Evolutionary conservation across 2,329 filamentous ascomycete genomes (phyloP).

Genomic region (Xylaria multiplex): DNA sequence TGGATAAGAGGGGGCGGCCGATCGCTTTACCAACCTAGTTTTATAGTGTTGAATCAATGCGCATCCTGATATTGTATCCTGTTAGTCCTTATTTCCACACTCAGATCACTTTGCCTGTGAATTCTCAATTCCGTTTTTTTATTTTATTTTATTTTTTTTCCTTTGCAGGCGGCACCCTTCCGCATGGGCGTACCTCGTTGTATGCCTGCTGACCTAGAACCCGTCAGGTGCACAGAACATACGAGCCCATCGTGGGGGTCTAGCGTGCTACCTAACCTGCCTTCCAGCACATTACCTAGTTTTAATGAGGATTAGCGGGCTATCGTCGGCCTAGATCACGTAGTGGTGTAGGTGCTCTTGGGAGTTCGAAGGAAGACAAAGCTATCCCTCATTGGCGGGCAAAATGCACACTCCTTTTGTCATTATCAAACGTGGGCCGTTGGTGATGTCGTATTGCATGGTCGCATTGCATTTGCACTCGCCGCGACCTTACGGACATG

Average conservation of each 20-base stretch:
- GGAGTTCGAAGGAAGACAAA: constrained; percentile 2
- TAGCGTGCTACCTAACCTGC: not conserved
- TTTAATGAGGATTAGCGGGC: constrained; percentile 13
- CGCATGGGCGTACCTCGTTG: constrained; percentile 23
- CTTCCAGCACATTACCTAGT: constrained; percentile 7
- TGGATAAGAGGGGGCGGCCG: constrained; percentile 10
- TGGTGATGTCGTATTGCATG: constrained; percentile 27
- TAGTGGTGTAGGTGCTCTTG: not conserved
- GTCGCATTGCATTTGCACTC: constrained; percentile 22
- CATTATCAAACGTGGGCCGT: constrained; percentile 15
- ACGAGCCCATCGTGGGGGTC: constrained; percentile 28
- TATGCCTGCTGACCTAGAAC: constrained; percentile 18
- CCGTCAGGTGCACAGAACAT: constrained; percentile 30
- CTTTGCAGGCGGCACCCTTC: constrained; percentile 9
- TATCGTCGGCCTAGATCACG: not conserved
- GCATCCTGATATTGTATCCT: not conserved
- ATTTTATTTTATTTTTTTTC: not conserved
- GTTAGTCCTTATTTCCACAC: not conserved
- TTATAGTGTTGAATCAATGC: not conserved
- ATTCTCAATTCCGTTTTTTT: not conserved
- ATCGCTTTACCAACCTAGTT: constrained; percentile 17
- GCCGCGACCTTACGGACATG: constrained; percentile 1
- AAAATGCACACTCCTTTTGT: not conserved
- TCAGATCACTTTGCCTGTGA: not conserved
- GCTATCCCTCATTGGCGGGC: not conserved